Conservation (phyloP, 257 asterid genomes). For the Petunia axillaris region DNA sequence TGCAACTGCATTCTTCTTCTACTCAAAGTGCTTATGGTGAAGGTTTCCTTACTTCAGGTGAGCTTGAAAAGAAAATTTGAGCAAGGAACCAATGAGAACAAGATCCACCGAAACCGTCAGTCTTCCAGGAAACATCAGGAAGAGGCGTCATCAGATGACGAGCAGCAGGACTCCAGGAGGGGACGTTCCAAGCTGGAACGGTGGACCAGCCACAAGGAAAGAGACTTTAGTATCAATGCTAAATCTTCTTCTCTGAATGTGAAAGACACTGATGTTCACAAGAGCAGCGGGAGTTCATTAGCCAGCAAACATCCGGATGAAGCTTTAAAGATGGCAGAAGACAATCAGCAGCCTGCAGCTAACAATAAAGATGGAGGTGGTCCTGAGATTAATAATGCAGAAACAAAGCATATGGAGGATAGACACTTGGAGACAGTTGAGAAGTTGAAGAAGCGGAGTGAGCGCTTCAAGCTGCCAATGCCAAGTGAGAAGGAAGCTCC, state of each 20-base stretch:
- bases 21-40: background rate
- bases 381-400: constrained; percentile 45
- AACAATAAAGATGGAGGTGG: constrained; percentile 46
- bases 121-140: constrained; percentile 54
- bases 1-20: no score
- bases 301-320: constrained; percentile 44
- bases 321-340: constrained; percentile 48
- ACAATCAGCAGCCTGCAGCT: constrained; percentile 44
- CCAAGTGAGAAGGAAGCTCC: constrained; percentile 73
- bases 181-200: constrained; percentile 93
- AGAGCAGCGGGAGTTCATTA: constrained; percentile 38
- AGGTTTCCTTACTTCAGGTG: constrained; percentile 46
- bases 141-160: constrained; percentile 72
- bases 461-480: constrained; percentile 96
- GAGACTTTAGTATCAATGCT: constrained; percentile 50
- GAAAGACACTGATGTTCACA: constrained; percentile 41
- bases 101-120: constrained; percentile 44
- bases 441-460: constrained; percentile 90
- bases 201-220: constrained; percentile 91
- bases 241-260: constrained; percentile 48
- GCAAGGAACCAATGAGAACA: constrained; percentile 49
- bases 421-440: constrained; percentile 92
- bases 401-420: constrained; percentile 51
- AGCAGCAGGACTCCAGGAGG: constrained; percentile 53
- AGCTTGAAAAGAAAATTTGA: constrained; percentile 54